Evolutionary conservation across 345 rosid genomes (phyloP), one percentile per base, ranked within the genome.

Genomic region (Raphanus sativus): DNA sequence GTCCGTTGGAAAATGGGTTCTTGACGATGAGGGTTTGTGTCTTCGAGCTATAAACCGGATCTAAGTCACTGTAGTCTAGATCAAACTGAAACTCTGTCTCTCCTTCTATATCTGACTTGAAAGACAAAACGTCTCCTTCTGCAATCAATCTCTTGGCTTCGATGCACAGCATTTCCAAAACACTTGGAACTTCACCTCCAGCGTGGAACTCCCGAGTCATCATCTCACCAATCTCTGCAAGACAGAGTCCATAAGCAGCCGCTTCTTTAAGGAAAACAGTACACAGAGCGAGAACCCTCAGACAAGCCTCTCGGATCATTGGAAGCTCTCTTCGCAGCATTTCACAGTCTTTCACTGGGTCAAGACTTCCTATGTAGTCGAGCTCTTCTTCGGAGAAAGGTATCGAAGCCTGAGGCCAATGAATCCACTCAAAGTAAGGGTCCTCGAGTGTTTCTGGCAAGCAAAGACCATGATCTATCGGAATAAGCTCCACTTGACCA

Each of bases 371-470:
- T 69, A 88, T 87, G 73, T 88, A 87, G 17, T 83, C 87, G 45
- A 88, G 89, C 69, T 88, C 92, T 62, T 85, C 90, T n/a, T 85
- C 87, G n/a, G 90, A 86, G 80, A 88, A 88, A 2, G 92, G 90
- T 70, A 88, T 83, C 1, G 88, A 86, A 21, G 92, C 86, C 59
- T 88, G 92, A 38, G 92, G 92, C 92, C 92, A 88, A 69, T 88
- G 89, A 29, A 88, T 86, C 92, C 92, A 88, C 80, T 88, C 92
- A 5, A 86, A 86, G 68, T 88, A 88, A 11, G 92, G 92, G 77
- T 88, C 90, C 67, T 88, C 92, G 42, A 88, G 78, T 24, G 84
- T 81, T 77, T 88, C 90, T 2, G 90, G 92, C 71, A 86, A 80
- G 86, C 90, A 88, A 78, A 87, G 90, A 17, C 92, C 90, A 62